These are phyloP conservation scores for Eutreptiella sp. DNA, from an alignment of 208 protist species.

Conservation along the genomic window DNA sequence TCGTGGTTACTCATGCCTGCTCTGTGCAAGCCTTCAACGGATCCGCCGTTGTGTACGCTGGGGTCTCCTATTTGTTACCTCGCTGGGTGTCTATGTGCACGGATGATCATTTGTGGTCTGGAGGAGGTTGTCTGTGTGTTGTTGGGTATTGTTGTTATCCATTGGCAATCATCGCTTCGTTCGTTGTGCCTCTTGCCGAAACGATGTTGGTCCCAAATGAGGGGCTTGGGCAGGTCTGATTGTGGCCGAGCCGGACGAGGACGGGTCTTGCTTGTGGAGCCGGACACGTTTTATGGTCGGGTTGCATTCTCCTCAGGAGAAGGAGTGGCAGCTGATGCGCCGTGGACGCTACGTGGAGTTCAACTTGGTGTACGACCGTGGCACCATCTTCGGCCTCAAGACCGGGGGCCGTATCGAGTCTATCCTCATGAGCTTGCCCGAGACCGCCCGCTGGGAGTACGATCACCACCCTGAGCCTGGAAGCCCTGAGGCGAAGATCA, in stretches of 20 bases:
- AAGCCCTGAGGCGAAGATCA: constrained; percentile 31
- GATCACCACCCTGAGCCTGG: constrained; percentile 29
- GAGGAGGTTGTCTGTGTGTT: no score
- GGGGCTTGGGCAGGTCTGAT: no score
- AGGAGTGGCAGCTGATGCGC: constrained; percentile 65
- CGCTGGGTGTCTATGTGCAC: no score
- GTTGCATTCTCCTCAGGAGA: constrained; percentile 30
- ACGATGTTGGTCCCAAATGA: background rate
- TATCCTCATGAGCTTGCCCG: constrained; percentile 77
- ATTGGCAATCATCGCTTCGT: no score
- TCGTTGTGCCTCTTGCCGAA: no score
- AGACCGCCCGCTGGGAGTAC: constrained; percentile 37
- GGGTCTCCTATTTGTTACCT: no score
- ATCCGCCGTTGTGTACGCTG: no score
- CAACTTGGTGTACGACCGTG: constrained; percentile 55
- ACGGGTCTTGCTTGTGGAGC: background rate
- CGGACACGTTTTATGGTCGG: background rate
- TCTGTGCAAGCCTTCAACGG: no score
- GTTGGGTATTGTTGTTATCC: no score
- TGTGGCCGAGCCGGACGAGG: no score
- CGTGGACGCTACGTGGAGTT: constrained; percentile 68
- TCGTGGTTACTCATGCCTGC: background rate
- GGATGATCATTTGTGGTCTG: no score
- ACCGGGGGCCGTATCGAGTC: constrained; percentile 66
- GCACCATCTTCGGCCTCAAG: constrained; percentile 75